Base-by-base conservation (phyloP, 345 rosid species). In the Rhizophora apiculata region DNA sequence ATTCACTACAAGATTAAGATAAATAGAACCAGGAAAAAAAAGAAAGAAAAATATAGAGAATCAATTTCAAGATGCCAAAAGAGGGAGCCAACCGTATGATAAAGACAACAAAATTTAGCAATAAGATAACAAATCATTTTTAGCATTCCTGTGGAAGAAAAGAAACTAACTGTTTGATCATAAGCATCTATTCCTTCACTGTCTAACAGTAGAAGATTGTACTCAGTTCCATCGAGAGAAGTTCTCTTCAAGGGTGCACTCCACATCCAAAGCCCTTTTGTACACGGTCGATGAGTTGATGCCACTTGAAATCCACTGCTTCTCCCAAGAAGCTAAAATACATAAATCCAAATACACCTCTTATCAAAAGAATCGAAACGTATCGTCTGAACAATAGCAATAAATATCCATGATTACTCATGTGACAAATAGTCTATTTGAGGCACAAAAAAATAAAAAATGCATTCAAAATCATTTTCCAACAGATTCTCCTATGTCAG, bases 191-290 rank as follows among this genome's bases (percentile, higher is more conserved):
- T 90, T 56, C 99, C 99, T 90, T 96, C 98, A 65, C 89, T 85
- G 78, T 96, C 99, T 72, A 96, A 82, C 19, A 92, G 82, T 73
- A 96, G 70, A 6, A 96, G 96, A 75, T 89, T 96, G 73, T 92
- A 96, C 74, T 96, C 93, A 10, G 90, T 86, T 68, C 99, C 98
- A 73, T 96, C 99, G 62, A 92, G 94, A 72, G 94, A 89, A 69
- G 85, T 92, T 82, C 89, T 81, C 85, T 89, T 92, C 43, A 96
- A 71, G 5, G 96, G 97, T 68, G 98, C 82, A 78, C 97, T 96
- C 99, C 98, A 96, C 81, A 96, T 73, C 98, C 98, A 96, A 63
- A 96, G 98, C 57, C 99, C 99, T 73, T 96, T 96, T 0, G 99
- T 96, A 79, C 98, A 96, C 0, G 99, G 99, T 60, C 89, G 84